Evolutionary conservation across 2,329 filamentous ascomycete genomes (phyloP).

Genomic region (Cordyceps cicadae): DNA sequence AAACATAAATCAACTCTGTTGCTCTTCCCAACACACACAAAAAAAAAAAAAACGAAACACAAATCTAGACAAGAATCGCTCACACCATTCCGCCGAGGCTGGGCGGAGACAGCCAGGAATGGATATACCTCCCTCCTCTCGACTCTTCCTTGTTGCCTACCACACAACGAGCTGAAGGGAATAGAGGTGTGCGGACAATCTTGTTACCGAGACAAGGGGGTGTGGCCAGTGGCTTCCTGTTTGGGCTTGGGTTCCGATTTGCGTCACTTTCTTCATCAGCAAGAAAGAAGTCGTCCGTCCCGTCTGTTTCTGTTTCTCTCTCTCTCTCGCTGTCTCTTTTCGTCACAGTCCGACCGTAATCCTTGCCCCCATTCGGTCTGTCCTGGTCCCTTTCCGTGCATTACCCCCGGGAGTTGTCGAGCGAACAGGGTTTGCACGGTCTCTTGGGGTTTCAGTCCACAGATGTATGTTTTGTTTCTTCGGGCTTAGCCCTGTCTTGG

Average conservation of each 20-base stretch:
- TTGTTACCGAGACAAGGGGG: constrained; percentile 4
- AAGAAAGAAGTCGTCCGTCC: too few relatives aligned
- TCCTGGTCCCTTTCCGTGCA: background rate
- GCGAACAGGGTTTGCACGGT: background rate
- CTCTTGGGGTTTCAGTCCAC: constrained; percentile 3
- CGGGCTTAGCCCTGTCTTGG: background rate
- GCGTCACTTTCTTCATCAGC: background rate
- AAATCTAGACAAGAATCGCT: background rate
- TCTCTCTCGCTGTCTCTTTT: background rate
- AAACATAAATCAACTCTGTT: background rate
- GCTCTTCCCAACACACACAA: background rate
- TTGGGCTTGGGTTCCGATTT: background rate
- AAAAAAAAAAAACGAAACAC: background rate
- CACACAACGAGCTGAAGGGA: constrained; percentile 1
- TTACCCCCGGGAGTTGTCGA: background rate
- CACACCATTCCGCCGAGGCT: background rate
- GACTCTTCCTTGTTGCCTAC: background rate
- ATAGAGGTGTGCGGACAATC: background rate
- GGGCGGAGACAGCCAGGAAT: constrained; percentile 1
- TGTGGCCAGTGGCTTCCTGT: background rate
- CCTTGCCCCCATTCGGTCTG: background rate
- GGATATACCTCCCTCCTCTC: background rate
- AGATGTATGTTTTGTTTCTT: background rate
- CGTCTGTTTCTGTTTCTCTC: background rate
- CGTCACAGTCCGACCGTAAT: background rate